Evolutionary conservation across 371 early-diverging fungal genomes (phyloP).

Genomic region (Coemansia sp.): DNA sequence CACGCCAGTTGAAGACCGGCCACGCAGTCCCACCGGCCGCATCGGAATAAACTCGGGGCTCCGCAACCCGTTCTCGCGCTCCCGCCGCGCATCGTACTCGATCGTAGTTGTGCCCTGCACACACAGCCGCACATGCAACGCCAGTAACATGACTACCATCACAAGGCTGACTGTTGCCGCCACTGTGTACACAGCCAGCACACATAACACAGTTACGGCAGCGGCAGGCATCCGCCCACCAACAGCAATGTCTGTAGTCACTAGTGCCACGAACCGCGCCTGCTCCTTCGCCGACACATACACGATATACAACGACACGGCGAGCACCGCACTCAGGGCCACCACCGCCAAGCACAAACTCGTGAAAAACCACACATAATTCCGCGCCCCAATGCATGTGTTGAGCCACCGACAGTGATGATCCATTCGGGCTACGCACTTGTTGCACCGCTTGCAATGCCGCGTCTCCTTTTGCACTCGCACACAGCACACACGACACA

Average conservation of each 20-base stretch:
- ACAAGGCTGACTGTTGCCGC: slow-evolving; percentile 35
- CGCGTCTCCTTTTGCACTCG: slow-evolving; percentile 58
- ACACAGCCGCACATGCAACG: slow-evolving; percentile 57
- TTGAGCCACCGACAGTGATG: slow-evolving; percentile 84
- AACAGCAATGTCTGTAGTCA: not conserved
- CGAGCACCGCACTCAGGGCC: slow-evolving; percentile 20
- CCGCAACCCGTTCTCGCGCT: not conserved
- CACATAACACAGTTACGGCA: slow-evolving; percentile 3
- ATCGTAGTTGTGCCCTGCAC: slow-evolving; percentile 56
- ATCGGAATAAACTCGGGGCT: slow-evolving; percentile 4
- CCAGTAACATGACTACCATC: slow-evolving; percentile 49
- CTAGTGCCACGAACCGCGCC: slow-evolving; percentile 44
- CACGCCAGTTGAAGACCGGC: not conserved
- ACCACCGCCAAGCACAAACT: slow-evolving; percentile 15
- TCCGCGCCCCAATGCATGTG: slow-evolving; percentile 72
- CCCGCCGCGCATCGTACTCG: slow-evolving; percentile 49
- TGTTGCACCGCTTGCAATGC: slow-evolving; percentile 80
- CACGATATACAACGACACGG: slow-evolving; percentile 24
- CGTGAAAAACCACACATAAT: slow-evolving; percentile 57
- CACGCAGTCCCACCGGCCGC: not conserved
- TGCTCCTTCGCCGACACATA: slow-evolving; percentile 48
- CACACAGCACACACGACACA: slow-evolving; percentile 74
- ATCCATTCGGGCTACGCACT: slow-evolving; percentile 77
- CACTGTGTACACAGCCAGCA: slow-evolving; percentile 36
- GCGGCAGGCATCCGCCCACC: not conserved